A percentile compares a stretch with the other conserved stretches of the same genome.
Evolutionary conservation across 139 green algal species (phyloP).

Genomic region (Marvania coccoides): DNA sequence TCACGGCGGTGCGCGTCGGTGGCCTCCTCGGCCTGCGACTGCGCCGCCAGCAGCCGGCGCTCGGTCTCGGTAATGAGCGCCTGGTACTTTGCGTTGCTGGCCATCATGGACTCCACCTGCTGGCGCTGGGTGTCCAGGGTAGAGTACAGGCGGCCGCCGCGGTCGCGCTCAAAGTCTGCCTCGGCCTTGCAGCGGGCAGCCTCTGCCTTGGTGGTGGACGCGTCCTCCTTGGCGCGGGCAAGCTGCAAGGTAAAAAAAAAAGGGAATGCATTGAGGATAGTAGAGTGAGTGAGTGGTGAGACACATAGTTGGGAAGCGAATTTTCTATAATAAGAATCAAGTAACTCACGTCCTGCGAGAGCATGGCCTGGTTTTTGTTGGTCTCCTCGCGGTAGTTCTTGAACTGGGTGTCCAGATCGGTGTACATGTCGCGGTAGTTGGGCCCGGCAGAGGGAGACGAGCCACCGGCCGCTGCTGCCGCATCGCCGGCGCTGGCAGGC

Average conservation of each 20-base stretch:
- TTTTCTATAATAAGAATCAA: too few species aligned
- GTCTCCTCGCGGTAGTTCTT: constrained; percentile 18
- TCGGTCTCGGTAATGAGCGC: constrained; percentile 32
- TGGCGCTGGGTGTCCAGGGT: constrained; percentile 11
- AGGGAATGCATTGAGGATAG: too few species aligned
- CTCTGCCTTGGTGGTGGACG: constrained; percentile 10
- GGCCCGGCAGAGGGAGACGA: neutral
- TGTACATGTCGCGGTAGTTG: constrained; percentile 11
- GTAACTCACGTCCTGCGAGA: constrained; percentile 14
- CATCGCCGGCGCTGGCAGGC: neutral
- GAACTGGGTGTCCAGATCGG: constrained; percentile 18
- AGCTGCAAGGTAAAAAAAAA: too few species aligned
- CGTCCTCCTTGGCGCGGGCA: constrained; percentile 9
- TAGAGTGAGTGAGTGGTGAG: neutral
- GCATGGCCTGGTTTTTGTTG: constrained; percentile 3
- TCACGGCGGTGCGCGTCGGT: constrained; percentile 10
- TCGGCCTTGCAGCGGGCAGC: constrained; percentile 18
- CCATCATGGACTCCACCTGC: constrained; percentile 24
- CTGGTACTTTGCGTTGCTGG: constrained; percentile 30
- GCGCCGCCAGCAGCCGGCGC: constrained; percentile 15
- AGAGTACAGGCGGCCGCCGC: constrained; percentile 8
- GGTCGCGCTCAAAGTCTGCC: constrained; percentile 33
- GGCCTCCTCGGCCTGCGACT: constrained; percentile 22
- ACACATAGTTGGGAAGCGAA: too few species aligned
- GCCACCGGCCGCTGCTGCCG: neutral